Evolutionary conservation across 1,284 basidiomycete genomes (phyloP).

Genomic region (Papiliotrema laurentii): DNA sequence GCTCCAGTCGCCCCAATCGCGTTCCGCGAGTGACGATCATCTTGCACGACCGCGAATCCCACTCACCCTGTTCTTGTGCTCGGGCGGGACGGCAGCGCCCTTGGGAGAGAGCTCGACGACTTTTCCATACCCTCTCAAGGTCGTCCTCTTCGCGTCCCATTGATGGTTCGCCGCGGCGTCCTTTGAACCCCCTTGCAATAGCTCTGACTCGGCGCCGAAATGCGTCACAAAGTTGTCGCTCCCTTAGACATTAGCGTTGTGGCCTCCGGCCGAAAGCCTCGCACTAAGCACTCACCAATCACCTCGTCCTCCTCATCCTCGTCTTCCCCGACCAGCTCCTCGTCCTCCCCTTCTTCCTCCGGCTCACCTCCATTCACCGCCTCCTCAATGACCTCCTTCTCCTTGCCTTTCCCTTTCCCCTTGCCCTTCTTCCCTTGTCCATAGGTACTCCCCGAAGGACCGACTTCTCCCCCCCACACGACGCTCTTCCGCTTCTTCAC

Average conservation of each 20-base stretch:
- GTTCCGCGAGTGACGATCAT: background rate
- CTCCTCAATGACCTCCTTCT: constrained; percentile 10
- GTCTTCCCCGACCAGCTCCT: background rate
- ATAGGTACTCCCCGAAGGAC: constrained; percentile 43
- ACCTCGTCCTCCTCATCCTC: constrained; percentile 10
- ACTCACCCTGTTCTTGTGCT: constrained; percentile 38
- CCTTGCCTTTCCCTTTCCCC: constrained; percentile 18
- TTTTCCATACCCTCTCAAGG: constrained; percentile 51
- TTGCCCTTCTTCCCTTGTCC: constrained; percentile 14
- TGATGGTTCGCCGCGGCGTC: constrained; percentile 23
- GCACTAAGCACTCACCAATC: constrained; percentile 1
- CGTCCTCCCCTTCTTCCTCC: constrained; percentile 4
- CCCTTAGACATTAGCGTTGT: constrained; percentile 8
- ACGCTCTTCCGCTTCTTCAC: constrained; percentile 38
- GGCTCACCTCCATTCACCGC: constrained; percentile 13
- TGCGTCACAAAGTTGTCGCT: constrained; percentile 47
- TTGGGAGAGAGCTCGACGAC: constrained; percentile 53
- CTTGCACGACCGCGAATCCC: no score
- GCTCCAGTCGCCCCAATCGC: background rate
- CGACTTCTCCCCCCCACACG: constrained; percentile 43
- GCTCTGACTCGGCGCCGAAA: constrained; percentile 36
- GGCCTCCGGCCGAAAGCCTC: background rate
- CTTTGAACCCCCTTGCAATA: constrained; percentile 25
- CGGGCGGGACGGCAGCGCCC: constrained; percentile 8
- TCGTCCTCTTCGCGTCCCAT: constrained; percentile 28